Conservation (phyloP, 2,329 filamentous ascomycete species). For the Xylaria arbuscula region DNA sequence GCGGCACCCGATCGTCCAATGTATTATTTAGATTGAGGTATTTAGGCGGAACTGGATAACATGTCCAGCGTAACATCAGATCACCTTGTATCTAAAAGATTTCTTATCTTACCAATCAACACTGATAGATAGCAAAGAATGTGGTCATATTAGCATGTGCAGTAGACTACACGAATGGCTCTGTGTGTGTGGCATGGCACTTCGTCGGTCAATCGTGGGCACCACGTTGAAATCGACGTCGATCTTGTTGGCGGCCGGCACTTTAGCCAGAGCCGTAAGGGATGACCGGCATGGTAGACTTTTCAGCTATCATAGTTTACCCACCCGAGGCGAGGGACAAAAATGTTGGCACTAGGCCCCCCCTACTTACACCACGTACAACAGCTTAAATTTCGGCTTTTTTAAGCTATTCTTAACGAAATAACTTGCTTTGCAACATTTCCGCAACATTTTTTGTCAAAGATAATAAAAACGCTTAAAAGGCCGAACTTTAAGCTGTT, state of each 20-base stretch:
- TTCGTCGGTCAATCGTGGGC: neutral
- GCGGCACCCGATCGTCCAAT: conserved; percentile 24
- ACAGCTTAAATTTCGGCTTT: no score
- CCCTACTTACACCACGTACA: no score
- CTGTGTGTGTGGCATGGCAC: neutral
- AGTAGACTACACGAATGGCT: neutral
- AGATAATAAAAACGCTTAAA: no score
- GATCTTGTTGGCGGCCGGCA: conserved; percentile 9
- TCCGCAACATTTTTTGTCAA: no score
- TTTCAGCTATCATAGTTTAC: neutral
- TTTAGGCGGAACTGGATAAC: conserved; percentile 38
- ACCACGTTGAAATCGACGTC: neutral
- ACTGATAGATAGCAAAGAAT: conserved; percentile 9
- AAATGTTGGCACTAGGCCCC: no score
- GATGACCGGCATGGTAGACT: neutral
- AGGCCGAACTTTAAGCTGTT: no score
- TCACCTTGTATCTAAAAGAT: conserved; percentile 31
- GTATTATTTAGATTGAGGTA: conserved; percentile 37
- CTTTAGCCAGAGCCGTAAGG: conserved; percentile 14
- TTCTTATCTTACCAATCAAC: conserved; percentile 40
- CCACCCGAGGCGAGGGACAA: no score
- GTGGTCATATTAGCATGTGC: conserved; percentile 24
- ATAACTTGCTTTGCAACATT: no score
- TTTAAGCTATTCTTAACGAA: no score
- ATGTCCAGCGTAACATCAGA: conserved; percentile 20